Evolutionary conservation across 805 yeast species (phyloP).

Genomic region (Spathaspora passalidarum): DNA sequence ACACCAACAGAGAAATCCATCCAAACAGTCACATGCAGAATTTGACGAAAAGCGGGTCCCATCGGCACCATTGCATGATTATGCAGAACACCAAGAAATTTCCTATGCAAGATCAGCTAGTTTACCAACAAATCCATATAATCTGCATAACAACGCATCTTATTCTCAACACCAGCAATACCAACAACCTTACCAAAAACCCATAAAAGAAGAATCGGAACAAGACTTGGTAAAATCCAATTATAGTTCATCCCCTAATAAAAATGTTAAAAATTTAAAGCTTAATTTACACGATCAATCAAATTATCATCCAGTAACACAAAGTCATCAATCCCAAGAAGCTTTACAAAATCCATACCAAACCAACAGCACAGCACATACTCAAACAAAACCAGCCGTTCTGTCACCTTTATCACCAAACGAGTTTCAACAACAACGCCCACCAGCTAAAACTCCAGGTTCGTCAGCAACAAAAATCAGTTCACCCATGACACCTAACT

Average conservation of each 20-base stretch:
- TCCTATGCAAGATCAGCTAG: neutral
- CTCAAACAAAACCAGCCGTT: neutral
- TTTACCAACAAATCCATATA: neutral
- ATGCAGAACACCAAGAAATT: neutral
- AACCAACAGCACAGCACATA: neutral
- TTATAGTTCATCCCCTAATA: neutral
- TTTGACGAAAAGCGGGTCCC: neutral
- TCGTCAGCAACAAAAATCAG: neutral
- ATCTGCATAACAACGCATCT: neutral
- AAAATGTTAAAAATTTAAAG: conserved; percentile 1
- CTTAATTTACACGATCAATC: neutral
- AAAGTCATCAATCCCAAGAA: neutral
- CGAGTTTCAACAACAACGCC: neutral
- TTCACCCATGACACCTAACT: neutral
- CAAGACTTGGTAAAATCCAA: neutral
- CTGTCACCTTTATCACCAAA: neutral
- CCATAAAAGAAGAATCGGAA: neutral
- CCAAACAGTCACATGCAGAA: neutral
- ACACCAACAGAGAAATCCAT: conserved; percentile 1
- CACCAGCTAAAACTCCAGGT: too few relatives aligned
- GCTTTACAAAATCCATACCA: neutral
- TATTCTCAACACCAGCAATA: neutral
- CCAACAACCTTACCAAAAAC: neutral
- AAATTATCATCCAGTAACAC: neutral
- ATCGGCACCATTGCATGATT: neutral